Conservation (phyloP, 345 rosid genomes). For the Syzygium oleosum region DNA sequence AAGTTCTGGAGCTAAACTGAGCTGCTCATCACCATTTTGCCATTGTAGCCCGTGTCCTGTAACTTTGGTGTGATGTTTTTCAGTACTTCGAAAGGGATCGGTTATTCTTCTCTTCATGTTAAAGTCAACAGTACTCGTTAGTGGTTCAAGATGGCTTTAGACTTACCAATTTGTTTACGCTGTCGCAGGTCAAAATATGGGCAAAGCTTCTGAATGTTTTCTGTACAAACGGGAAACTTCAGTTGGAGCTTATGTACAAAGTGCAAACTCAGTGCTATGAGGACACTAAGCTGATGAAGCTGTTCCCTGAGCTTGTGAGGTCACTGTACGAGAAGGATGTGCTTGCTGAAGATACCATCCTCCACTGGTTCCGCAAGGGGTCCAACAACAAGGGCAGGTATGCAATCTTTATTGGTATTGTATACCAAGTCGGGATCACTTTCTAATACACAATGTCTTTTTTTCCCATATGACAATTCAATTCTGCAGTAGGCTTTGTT, state of each 20-base stretch:
- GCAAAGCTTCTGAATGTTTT: conserved; percentile 65
- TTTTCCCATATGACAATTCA: background rate
- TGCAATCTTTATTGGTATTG: background rate
- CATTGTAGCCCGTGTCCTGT: background rate
- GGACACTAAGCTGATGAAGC: conserved; percentile 96
- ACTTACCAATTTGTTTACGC: background rate
- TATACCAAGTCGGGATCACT: background rate
- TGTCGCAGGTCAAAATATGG: conserved; percentile 41
- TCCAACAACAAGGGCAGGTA: conserved; percentile 92
- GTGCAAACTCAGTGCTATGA: conserved; percentile 98
- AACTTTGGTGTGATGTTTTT: background rate
- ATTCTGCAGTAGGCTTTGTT: background rate
- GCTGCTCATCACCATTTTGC: background rate
- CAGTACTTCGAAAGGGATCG: background rate
- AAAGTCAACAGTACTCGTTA: background rate
- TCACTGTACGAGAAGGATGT: conserved; percentile 90
- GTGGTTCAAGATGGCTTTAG: background rate
- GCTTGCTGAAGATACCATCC: conserved; percentile 92
- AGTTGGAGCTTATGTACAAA: conserved; percentile 91
- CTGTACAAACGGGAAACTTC: conserved; percentile 81
- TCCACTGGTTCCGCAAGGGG: conserved; percentile 89
- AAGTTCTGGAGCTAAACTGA: background rate
- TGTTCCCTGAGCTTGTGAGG: conserved; percentile 84
- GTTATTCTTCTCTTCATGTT: background rate
- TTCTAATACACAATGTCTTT: background rate